Base-by-base conservation (phyloP, 225 moss, liverwort and hornwort genomes). In the Marchantia paleacea region DNA sequence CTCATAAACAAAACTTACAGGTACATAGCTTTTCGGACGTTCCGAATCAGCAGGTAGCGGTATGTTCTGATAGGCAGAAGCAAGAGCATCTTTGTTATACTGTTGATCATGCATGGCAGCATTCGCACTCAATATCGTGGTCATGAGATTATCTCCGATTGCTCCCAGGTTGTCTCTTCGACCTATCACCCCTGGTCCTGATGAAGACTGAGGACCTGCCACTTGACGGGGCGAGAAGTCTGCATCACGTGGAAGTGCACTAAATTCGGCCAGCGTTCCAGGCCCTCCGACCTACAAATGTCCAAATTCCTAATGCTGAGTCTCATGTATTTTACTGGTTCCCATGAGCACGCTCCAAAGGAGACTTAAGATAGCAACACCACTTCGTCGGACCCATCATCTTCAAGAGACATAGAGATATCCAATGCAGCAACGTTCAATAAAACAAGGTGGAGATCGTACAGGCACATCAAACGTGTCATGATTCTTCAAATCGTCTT, bases 381-480 rank as follows among this genome's bases (percentile, higher is more conserved):
- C 28, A 66, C 26, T 2, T 10, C 26, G 26, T 10, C 25, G 19
- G 28, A 66, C 66, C 26, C n/a, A 66, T 13, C 10, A 8, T 4
- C 29, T 29, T 12, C 2, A 10, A 29, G 10, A 12, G 1, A 66
- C 10, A 25, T 1, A n/a, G 24, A 6, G 24, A 4, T 62, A 8
- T 24, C 10, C 24, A 24, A 24, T 62, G 62, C 62, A 62, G 62
- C n/a, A 62, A 22, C 62, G 39, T 39, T 62, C n/a, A 62, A 22
- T 7, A 62, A 62, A 31, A 12, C 39, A 51, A 19, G 72, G 55
- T 78, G 72, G 19, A n/a, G 26, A 72, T 22, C 90, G 87, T 88
- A 97, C 97, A 73, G 92, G 84, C 75, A 97, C 97, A 81, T 97
- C 91, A 75, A 97, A 97, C 16, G 97, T 97, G 80, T 97, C 95